Conservation (phyloP, 768 basidiomycete species). For the Astraeus odoratus region DNA sequence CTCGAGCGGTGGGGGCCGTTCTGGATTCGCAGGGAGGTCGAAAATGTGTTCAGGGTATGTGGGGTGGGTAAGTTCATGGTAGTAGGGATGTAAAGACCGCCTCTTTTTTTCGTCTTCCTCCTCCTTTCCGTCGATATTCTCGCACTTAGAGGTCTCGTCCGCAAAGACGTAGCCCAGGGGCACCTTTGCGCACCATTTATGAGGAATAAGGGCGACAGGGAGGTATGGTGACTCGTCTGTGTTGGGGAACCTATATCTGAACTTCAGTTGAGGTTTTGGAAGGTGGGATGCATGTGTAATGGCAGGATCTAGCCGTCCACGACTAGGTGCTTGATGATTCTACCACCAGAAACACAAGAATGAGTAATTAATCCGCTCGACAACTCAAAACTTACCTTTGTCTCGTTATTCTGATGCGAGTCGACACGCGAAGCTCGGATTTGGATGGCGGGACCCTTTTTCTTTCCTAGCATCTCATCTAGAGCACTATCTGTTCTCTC, state of each 20-base stretch:
- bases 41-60: constrained; percentile 68
- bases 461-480: constrained; percentile 69
- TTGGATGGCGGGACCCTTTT: constrained; percentile 58
- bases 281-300: constrained; percentile 72
- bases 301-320: constrained; percentile 47
- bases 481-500: constrained; percentile 83
- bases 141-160: constrained; percentile 16
- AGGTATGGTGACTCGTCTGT: constrained; percentile 51
- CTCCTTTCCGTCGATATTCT: constrained; percentile 7
- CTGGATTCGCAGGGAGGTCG: constrained; percentile 39
- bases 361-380: constrained; percentile 5
- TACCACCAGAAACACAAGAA: constrained; percentile 13
- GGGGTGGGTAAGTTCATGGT: constrained; percentile 74
- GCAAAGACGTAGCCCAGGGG: constrained; percentile 63
- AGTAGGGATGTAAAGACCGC: constrained; percentile 65
- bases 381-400: constrained; percentile 25
- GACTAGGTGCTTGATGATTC: constrained; percentile 25
- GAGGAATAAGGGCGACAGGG: constrained; percentile 47
- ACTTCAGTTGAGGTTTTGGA: constrained; percentile 75
- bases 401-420: constrained; percentile 13
- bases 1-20: constrained; percentile 52
- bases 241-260: constrained; percentile 57
- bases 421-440: constrained; percentile 36
- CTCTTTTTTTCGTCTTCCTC: constrained; percentile 17
- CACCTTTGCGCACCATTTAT: constrained; percentile 80